Conservation (phyloP, 169 alveolate genomes). For the Cryptosporidium bovis region DNA sequence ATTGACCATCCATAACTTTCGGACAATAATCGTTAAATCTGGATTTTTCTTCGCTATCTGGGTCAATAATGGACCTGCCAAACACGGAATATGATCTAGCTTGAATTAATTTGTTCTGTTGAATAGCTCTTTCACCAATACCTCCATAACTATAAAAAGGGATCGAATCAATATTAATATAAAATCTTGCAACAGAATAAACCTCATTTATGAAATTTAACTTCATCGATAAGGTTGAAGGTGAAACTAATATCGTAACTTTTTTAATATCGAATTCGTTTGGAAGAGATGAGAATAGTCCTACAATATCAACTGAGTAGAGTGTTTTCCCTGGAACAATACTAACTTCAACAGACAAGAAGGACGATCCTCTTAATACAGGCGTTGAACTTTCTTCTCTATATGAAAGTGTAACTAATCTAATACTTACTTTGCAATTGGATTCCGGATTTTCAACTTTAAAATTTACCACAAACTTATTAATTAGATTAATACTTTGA, state of each 20-base stretch:
- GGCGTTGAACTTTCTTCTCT: conserved; percentile 3
- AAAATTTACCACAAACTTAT: conserved; percentile 30
- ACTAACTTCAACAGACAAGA: conserved; percentile 26
- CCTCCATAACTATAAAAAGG: conserved; percentile 43
- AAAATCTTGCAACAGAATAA: conserved; percentile 27
- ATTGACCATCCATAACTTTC: conserved; percentile 51
- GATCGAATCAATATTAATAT: conserved; percentile 7
- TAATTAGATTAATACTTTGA: conserved; percentile 33
- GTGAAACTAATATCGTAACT: conserved; percentile 14
- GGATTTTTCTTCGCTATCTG: not conserved
- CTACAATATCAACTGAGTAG: conserved; percentile 46
- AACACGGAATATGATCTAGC: conserved; percentile 34
- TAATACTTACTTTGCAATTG: conserved; percentile 21
- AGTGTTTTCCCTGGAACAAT: conserved; percentile 28
- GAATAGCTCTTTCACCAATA: conserved; percentile 63
- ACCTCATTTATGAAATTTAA: not conserved
- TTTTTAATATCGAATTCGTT: conserved; percentile 16
- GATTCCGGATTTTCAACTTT: not conserved
- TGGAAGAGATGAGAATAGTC: conserved; percentile 30
- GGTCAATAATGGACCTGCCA: conserved; percentile 68
- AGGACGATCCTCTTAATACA: conserved; percentile 56
- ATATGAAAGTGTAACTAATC: conserved; percentile 28
- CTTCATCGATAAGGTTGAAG: conserved; percentile 11
- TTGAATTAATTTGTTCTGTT: conserved; percentile 45
- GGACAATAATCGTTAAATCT: conserved; percentile 57